phyloP scores from a whole-genome alignment of 2,329 filamentous ascomycete genomes.

The Penicillium rolfsii region DNA sequence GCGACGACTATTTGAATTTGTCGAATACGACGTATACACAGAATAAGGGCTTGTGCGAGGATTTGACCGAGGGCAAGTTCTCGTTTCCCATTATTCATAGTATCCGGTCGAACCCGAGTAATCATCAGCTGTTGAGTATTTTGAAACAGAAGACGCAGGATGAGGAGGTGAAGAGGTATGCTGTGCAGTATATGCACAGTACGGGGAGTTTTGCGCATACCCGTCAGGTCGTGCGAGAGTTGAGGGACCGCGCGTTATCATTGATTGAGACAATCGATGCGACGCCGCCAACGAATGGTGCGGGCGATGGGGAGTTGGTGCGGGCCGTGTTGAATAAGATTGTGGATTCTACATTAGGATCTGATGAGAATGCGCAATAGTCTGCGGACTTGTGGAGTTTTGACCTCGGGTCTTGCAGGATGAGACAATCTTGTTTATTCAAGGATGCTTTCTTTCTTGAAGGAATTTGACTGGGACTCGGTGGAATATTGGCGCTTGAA shows the following conservation, averaged over 20 bases:
- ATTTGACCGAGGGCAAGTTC: constrained; percentile 96
- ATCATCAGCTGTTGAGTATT: constrained; percentile 81
- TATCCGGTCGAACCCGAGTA: constrained; percentile 67
- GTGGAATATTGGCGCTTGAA: constrained; percentile 4
- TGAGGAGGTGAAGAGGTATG: constrained; percentile 87
- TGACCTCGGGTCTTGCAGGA: not conserved
- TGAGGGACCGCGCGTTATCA: constrained; percentile 66
- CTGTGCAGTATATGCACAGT: constrained; percentile 85
- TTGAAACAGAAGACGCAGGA: constrained; percentile 86
- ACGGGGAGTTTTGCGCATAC: constrained; percentile 91
- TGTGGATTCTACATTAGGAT: constrained; percentile 44
- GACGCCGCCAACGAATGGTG: constrained; percentile 45
- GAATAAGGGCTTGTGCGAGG: constrained; percentile 94
- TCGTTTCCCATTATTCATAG: constrained; percentile 94
- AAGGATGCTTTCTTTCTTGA: not conserved
- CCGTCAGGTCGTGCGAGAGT: constrained; percentile 64
- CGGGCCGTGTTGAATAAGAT: constrained; percentile 72
- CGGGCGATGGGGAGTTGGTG: constrained; percentile 61
- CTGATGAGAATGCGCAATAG: constrained; percentile 23
- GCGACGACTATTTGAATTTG: constrained; percentile 86
- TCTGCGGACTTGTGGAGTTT: not conserved
- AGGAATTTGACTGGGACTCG: not conserved
- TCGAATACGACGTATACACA: constrained; percentile 70
- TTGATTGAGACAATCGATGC: constrained; percentile 68
- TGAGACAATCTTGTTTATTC: not conserved